phyloP scores from a whole-genome alignment of 441 rosid species.

The Corymbia calophylla region DNA sequence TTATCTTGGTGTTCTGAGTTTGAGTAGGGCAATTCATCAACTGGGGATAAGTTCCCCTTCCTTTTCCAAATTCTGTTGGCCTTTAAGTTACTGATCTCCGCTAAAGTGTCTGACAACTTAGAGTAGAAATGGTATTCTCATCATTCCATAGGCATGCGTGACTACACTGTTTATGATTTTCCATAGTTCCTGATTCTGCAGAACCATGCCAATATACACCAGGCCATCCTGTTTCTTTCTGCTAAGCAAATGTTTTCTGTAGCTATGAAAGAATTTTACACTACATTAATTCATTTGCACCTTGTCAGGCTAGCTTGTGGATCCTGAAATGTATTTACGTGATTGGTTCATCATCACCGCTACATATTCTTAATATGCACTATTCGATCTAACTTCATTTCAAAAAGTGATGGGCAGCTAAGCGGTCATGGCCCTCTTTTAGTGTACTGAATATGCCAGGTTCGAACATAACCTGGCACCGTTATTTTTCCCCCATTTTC shows the following conservation, averaged over 20 bases:
- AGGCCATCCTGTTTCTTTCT: background rate
- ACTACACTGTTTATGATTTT: background rate
- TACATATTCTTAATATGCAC: background rate
- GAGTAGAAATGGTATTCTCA: background rate
- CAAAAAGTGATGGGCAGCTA: background rate
- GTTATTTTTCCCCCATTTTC: background rate
- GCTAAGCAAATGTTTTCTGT: background rate
- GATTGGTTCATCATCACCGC: background rate
- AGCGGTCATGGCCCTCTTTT: background rate
- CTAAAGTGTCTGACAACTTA: background rate
- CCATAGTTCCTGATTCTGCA: background rate
- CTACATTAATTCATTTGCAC: background rate
- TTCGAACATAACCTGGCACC: background rate
- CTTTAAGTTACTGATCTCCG: background rate
- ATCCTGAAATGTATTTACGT: background rate
- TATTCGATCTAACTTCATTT: background rate
- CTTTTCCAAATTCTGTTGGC: background rate
- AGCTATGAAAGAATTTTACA: background rate
- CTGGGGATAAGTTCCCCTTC: background rate
- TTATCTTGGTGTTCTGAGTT: background rate
- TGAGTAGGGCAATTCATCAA: background rate
- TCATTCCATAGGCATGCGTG: background rate
- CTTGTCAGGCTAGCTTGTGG: background rate
- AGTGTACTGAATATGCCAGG: background rate
- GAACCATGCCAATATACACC: background rate